Base-by-base conservation (phyloP, 148 eudicot genomes). In the Fagopyrum homotropicum region DNA sequence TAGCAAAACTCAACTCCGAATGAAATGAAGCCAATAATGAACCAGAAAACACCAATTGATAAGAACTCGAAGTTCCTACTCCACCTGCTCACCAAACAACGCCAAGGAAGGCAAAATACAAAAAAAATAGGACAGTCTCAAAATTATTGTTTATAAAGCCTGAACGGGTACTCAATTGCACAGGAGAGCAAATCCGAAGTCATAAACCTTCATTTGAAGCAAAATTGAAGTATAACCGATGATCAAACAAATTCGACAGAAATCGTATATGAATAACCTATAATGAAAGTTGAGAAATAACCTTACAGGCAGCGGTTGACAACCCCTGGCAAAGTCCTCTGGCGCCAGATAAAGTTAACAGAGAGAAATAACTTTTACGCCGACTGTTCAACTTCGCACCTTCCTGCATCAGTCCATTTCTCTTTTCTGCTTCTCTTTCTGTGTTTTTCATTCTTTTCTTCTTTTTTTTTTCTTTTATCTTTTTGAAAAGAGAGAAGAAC, bases 21-120 rank as follows among this genome's bases (percentile, higher is more conserved):
- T 47, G 45, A n/a, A 66, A 45, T 71, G 19, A 76, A 76, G 26
- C 5, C 14, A 64, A 75, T 19, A 51, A 51, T 59, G 79, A 82
- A 76, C 74, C 77, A 69, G 66, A 14, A 70, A 52, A 75, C 75
- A 49, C 49, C 47, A 4, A 66, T 66, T 1, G 6, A 40, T 43
- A 45, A 43, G 4, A 12, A 63, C 45, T 63, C 16, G 69, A 63
- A 30, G 43, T 44, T 63, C 15, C 69, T 66, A 17, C 16, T 66
- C 71, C 47, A 35, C 71, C 71, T 66, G 71, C 71, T 15, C 17
- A 14, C 43, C 47, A 14, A 40, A 66, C 7, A 19, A 19, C 63
- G 22, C 19, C 63, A 19, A 2, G 10, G n/a, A 57, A 2, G 61
- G 9, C 9, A 57, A 57, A 8, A n/a, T 19, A 19, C 29, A 57